Percentiles rank a stretch among this genome's conserved stretches.
Evolutionary conservation across 164 flowering plant genomes (phyloP).

Genomic region (Nymphaea colorata): DNA sequence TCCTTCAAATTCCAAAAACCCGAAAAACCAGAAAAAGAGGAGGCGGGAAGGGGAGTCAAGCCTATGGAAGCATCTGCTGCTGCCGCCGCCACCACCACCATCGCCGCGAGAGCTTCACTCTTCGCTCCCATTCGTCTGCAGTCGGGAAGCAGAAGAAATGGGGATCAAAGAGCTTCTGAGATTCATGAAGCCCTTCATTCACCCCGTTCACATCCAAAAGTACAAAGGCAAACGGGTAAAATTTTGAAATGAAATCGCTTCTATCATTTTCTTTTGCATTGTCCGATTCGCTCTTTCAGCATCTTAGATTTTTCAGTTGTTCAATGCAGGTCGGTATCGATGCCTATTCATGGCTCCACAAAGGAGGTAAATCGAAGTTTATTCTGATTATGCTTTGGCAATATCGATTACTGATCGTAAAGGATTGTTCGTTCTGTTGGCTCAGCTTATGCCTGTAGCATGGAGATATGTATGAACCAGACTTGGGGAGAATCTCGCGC

Average conservation of each 20-base stretch:
- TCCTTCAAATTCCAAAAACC: no score
- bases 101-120: no score
- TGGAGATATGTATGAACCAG: slow-evolving; percentile 62
- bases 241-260: background rate
- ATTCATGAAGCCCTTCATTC: slow-evolving; percentile 68
- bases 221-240: slow-evolving; percentile 65
- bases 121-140: no score
- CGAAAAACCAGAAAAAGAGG: no score
- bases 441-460: slow-evolving; percentile 81
- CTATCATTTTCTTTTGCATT: background rate
- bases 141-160: slow-evolving; percentile 19
- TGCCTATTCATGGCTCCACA: slow-evolving; percentile 91
- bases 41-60: no score
- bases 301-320: background rate
- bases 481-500: slow-evolving; percentile 33
- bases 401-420: background rate
- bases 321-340: slow-evolving; percentile 69
- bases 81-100: no score
- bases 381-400: background rate
- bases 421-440: background rate
- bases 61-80: no score
- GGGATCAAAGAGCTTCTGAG: slow-evolving; percentile 75
- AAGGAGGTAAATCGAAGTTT: slow-evolving; percentile 50
- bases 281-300: background rate
- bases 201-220: slow-evolving; percentile 55